Evolutionary conservation across 2,329 filamentous ascomycete species (phyloP).

Genomic region (Fusarium transvaalense): DNA sequence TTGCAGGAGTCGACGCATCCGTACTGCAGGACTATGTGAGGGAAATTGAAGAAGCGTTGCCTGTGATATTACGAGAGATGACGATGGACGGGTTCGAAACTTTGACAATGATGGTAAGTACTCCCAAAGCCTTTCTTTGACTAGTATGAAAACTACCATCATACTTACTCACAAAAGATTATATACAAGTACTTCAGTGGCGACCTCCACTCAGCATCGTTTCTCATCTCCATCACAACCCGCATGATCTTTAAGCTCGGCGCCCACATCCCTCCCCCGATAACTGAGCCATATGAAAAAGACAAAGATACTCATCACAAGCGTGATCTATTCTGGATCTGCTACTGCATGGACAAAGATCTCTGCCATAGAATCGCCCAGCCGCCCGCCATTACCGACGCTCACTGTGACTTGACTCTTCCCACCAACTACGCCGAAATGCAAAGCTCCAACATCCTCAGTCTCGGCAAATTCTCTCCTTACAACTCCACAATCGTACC

Average conservation of each 20-base stretch:
- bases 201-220: not conserved
- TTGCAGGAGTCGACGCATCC: accelerated
- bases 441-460: conserved; percentile 5
- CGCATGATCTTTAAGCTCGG: not conserved
- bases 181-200: conserved; percentile 13
- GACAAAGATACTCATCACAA: not conserved
- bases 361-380: not conserved
- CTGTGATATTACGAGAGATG: not conserved
- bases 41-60: not conserved
- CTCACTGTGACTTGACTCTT: conserved; percentile 12
- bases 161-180: accelerated
- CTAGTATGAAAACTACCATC: not conserved
- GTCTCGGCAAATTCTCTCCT: accelerated
- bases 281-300: accelerated
- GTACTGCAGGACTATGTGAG: not conserved
- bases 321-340: conserved; percentile 25
- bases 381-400: conserved; percentile 7
- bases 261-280: not conserved
- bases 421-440: not conserved
- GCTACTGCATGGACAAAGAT: conserved; percentile 31
- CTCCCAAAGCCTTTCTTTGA: accelerated
- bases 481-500: not conserved
- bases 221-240: not conserved
- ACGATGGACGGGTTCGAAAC: not conserved
- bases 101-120: not conserved